Evolutionary conservation across 1,139 yeast genomes (phyloP), one percentile per base, ranked within the genome.

Genomic region (Pneumocystis jirovecii): DNA sequence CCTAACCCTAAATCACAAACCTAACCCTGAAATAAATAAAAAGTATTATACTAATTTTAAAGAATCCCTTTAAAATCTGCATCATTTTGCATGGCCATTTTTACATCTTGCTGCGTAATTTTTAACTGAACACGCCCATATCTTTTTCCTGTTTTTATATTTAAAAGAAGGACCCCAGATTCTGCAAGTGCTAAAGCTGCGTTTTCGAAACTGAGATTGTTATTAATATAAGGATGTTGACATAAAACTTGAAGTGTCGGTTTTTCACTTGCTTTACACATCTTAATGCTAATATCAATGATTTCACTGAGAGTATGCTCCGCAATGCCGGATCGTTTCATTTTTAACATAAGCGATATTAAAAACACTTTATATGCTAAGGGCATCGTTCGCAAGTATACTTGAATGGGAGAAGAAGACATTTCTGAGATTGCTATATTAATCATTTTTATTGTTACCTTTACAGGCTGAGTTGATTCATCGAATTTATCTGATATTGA

Each of bases 381-480:
- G 1, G 96, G 81, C 60, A 90, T 76, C 0, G 83, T 77, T 42
- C 78, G 74, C 25, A 93, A 75, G 70, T 82, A 89, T 65, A 79
- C 80, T 0, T 84, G 76, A 56, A 85, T 76, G 0, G 96, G 95
- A 0, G 96, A 85, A 67, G 82, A 83, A 12, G 90, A 84, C 0
- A 95, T 83, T 74, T 89, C 97, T 68, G 83, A 82, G 56, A 89
- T 85, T 0, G 97, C 97, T 69, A 80, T 82, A 72, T 85, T 83
- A 44, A 90, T 83, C 73, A 87, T 95, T 17, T 79, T 78, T 42
- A 89, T 86, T 50, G 83, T 82, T 6, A 90, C 93, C 3, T 80
- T 76, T 69, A 81, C 81, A 19, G 77, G 77, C 3, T 75, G 76
- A 25, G 63, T 66, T 3, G 66, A 70, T 15, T 66, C 67, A 8